Percentiles rank a stretch among this genome's conserved stretches.
Conservation (phyloP, 306 rosid species). For the Lagenaria siceraria region DNA sequence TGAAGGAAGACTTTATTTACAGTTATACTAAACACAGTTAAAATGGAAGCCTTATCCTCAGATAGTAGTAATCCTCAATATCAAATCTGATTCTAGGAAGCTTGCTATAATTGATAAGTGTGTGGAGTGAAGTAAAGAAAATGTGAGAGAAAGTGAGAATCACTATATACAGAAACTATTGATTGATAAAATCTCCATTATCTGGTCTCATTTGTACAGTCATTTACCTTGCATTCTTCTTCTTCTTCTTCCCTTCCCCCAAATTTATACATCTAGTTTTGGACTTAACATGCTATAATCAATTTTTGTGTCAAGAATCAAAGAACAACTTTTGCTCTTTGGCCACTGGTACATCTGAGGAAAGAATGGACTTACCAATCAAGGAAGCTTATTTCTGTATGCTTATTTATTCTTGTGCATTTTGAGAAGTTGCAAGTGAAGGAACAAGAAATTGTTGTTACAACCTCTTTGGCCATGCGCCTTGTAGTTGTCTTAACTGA, state of each 20-base stretch:
- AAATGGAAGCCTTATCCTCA: neutral
- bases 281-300: neutral
- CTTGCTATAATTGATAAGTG: neutral
- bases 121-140: neutral
- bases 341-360: conserved; percentile 57
- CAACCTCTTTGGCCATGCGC: conserved; percentile 65
- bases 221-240: neutral
- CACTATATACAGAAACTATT: neutral
- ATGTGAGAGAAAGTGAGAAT: neutral
- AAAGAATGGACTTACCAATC: conserved; percentile 80
- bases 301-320: conserved; percentile 33
- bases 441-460: conserved; percentile 36
- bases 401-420: conserved; percentile 55
- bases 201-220: neutral
- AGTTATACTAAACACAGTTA: neutral
- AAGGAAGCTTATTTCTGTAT: conserved; percentile 43
- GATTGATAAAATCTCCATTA: neutral
- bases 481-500: conserved; percentile 75
- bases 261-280: neutral
- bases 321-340: conserved; percentile 58
- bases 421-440: conserved; percentile 29
- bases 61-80: neutral
- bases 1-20: neutral
- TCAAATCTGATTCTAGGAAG: neutral
- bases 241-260: too few species aligned